Conservation (phyloP, 768 basidiomycete species). For the Lactarius tabidus region DNA sequence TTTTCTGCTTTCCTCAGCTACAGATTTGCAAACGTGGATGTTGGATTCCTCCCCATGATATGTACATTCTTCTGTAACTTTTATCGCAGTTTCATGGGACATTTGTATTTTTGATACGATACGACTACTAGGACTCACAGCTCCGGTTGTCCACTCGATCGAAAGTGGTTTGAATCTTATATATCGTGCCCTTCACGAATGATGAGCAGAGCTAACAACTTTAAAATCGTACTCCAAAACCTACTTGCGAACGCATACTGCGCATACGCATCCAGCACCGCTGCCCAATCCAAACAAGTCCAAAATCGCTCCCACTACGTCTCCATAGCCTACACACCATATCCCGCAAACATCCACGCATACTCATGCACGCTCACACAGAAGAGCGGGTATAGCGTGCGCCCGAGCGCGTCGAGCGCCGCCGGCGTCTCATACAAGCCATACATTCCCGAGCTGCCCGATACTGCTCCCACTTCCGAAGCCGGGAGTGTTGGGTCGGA, state of each 20-base stretch:
- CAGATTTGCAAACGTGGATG: background rate
- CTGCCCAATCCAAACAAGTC: conserved; percentile 75
- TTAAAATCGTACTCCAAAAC: background rate
- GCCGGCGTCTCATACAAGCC: background rate
- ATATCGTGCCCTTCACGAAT: no score
- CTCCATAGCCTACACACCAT: conserved; percentile 90
- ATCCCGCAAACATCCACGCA: conserved; percentile 80
- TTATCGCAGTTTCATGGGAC: background rate
- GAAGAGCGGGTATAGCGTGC: conserved; percentile 66
- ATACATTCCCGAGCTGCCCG: background rate
- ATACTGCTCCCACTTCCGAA: background rate
- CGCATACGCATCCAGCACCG: conserved; percentile 39
- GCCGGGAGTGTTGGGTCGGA: background rate
- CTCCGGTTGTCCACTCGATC: no score
- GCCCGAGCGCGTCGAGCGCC: conserved; percentile 39
- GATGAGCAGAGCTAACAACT: background rate
- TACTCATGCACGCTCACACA: conserved; percentile 80
- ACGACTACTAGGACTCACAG: no score
- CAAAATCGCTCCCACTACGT: conserved; percentile 81
- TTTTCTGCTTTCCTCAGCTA: background rate
- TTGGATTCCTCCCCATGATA: background rate
- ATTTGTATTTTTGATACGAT: no score
- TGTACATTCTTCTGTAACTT: background rate
- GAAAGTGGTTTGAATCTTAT: no score
- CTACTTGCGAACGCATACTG: background rate